Base-by-base conservation (phyloP, 306 rosid genomes). In the Styphnolobium japonicum region DNA sequence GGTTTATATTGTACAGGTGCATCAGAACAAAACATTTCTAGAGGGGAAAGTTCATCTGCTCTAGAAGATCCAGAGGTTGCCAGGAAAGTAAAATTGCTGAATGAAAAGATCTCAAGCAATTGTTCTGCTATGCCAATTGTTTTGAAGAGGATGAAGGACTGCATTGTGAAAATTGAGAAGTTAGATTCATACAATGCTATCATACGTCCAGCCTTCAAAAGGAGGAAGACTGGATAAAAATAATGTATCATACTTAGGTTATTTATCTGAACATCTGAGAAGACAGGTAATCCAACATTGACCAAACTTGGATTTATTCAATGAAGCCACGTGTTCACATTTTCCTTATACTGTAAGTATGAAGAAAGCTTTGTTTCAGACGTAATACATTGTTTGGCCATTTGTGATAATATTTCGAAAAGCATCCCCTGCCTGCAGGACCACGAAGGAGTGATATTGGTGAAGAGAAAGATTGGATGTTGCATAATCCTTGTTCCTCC, bases 141-240 rank as follows among this genome's bases (percentile, higher is more conserved):
- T 71, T 48, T 91, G 91, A 86, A 91, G 86, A 88, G 97, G 84
- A 86, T 91, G 89, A 86, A 81, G 70, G 97, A 89, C 23, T 92
- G 97, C 77, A 82, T 89, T 77, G 80, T 90, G 10, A 89, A 83
- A 63, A 82, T 94, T 51, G 97, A 92, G 58, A 85, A 87, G 69
- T 82, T 89, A 69, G 91, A 88, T 82, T 85, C 97, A 62, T 67
- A 66, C 73, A 92, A 71, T 61, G 81, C 36, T 73, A 71, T 51
- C 74, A 85, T 88, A 77, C 92, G 83, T 78, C 96, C 93, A 43
- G 92, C 88, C 71, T 86, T 91, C 79, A 87, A 89, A 73, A 86
- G 87, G 85, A 87, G 75, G 86, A 86, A 55, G 61, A 79, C 87
- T 61, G 83, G 87, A 82, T 84, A 85, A 82, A 34, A 55, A 4